These are phyloP conservation scores for Medicago lupulina DNA, from an alignment of 306 rosid genomes.

Conservation along the genomic window DNA sequence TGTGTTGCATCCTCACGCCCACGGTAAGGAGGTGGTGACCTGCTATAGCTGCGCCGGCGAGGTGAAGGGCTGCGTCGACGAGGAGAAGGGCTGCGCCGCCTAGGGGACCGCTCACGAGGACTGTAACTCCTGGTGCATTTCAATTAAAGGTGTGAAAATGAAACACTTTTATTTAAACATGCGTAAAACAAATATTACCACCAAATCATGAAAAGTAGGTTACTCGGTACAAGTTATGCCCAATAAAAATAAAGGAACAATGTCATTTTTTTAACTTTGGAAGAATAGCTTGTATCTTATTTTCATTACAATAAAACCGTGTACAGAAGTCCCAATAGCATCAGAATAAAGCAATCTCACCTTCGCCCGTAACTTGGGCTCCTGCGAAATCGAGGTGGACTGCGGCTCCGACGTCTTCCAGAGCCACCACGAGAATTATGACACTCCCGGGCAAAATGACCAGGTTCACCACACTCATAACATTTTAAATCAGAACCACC, in stretches of 20 bases:
- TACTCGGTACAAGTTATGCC: neutral
- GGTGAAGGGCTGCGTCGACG: conserved; percentile 52
- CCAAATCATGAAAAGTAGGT: conserved; percentile 6
- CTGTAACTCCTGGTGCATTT: conserved; percentile 73
- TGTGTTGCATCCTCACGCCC: conserved; percentile 70
- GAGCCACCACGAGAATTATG: conserved; percentile 78
- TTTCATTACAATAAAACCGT: neutral
- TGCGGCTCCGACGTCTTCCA: conserved; percentile 90
- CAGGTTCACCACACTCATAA: conserved; percentile 97
- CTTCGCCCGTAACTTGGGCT: conserved; percentile 98
- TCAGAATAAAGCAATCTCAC: conserved; percentile 47
- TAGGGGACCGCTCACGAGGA: conserved; percentile 88
- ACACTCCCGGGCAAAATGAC: conserved; percentile 97
- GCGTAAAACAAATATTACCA: neutral
- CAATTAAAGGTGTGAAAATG: conserved; percentile 30
- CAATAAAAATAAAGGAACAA: neutral
- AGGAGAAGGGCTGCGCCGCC: conserved; percentile 72
- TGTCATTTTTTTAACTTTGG: neutral
- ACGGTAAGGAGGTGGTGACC: conserved; percentile 90
- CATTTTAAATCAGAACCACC: conserved; percentile 97
- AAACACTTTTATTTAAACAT: conserved; percentile 13
- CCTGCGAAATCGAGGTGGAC: conserved; percentile 84
- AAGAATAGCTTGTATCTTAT: neutral
- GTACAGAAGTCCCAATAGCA: neutral
- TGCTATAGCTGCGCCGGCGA: conserved; percentile 84